Evolutionary conservation across 1,284 basidiomycete genomes (phyloP), one percentile per base, ranked within the genome.

Genomic region (Schizopora paradoxa): DNA sequence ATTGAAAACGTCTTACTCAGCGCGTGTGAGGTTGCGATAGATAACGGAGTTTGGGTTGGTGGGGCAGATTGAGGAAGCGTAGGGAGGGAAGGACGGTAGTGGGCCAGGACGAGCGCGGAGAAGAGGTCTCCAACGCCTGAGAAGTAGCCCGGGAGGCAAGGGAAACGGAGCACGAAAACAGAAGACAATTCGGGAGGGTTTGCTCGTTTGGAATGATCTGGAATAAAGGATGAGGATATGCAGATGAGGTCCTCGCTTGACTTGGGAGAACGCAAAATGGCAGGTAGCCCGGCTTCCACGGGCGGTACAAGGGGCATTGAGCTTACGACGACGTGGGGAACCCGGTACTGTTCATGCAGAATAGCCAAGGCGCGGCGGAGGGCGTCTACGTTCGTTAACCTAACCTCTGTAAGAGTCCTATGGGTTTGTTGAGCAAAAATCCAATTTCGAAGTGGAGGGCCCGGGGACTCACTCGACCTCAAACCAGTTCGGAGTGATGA

Each of bases 401-500:
- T 66, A 38, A 78, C 69, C 34, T 79, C 77, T 0, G 93, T 91
- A 10, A 95, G 69, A 2, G 84, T 72, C 64, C 87, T 92, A 58
- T 2, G 18, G 4, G 27, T 23, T 16, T 5, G 22, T 22, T 25
- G 37, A 45, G 26, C 34, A 19, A 32, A 37, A 37, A 45, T 45
- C 6, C 33, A 5, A 32, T n/a, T n/a, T 29, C 21, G 13, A 19
- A 18, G 23, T 28, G n/a, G 26, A 45, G 41, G 16, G 23, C 50
- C 29, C 28, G 35, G 21, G 39, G 3, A 72, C 86, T 63, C 61
- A 94, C 91, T 98, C 93, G 45, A 89, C 88, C 69, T 99, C 96
- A 55, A 95, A 99, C 77, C 94, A 96, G 62, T 99, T 99, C 0
- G 95, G 95, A 0, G 95, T 94, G 54, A 97, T 95, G 47, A 98